phyloP scores from a whole-genome alignment of 208 protist species.

The Porcisia deanei region DNA sequence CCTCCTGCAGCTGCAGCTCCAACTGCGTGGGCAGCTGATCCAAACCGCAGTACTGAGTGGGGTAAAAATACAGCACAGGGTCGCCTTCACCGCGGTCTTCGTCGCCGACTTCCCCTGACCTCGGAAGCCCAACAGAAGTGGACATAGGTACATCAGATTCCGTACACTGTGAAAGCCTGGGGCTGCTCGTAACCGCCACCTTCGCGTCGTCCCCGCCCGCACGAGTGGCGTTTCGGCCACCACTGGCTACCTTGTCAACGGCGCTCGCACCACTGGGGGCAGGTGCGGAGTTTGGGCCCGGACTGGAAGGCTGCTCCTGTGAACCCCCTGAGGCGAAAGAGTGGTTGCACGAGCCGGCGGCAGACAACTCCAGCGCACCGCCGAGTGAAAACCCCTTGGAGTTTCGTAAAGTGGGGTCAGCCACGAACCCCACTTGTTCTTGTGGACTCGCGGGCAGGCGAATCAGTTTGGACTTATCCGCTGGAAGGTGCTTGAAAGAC shows the following conservation, averaged over 20 bases:
- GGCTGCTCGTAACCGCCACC: neutral
- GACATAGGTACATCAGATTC: neutral
- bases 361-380: neutral
- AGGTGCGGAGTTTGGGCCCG: neutral
- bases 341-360: neutral
- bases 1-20: constrained; percentile 76
- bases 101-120: neutral
- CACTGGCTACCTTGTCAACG: neutral
- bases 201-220: neutral
- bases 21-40: constrained; percentile 52
- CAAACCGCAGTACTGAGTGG: constrained; percentile 74
- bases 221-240: neutral
- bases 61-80: constrained; percentile 51
- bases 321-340: neutral
- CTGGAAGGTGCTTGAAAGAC: neutral
- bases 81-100: constrained; percentile 13
- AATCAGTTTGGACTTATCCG: neutral
- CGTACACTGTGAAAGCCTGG: neutral
- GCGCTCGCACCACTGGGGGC: neutral
- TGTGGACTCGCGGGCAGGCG: neutral
- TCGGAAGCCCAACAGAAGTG: neutral
- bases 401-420: constrained; percentile 27
- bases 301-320: neutral
- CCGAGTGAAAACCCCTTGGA: neutral
- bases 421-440: constrained; percentile 19